phyloP scores from a whole-genome alignment of 2,329 filamentous ascomycete species.

The Neonectria punicea region DNA sequence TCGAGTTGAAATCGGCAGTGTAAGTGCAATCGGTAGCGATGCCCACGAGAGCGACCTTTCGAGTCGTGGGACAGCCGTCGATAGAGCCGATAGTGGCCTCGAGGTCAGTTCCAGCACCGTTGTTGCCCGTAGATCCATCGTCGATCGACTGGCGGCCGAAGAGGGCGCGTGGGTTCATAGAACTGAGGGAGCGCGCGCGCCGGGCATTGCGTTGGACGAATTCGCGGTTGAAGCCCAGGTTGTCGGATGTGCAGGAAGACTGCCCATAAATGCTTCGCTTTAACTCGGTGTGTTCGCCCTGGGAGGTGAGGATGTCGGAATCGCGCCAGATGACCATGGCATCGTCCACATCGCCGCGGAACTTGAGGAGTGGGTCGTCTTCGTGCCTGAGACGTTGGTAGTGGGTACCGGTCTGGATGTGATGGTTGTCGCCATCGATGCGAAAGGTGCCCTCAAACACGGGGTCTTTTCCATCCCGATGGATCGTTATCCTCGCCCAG shows the following conservation, averaged over 20 bases:
- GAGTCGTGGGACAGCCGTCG: conserved; percentile 86
- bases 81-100: conserved; percentile 81
- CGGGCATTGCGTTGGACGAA: conserved; percentile 71
- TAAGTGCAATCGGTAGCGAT: conserved; percentile 95
- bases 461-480: conserved; percentile 79
- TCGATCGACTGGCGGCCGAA: conserved; percentile 81
- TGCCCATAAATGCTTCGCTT: conserved; percentile 63
- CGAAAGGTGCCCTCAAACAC: conserved; percentile 92
- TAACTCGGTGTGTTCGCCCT: conserved; percentile 66
- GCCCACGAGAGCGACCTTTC: conserved; percentile 90
- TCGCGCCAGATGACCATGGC: conserved; percentile 94
- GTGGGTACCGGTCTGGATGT: conserved; percentile 79
- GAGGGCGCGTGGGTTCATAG: conserved; percentile 71
- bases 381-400: conserved; percentile 78
- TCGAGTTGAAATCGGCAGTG: conserved; percentile 74
- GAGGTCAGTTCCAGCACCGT: conserved; percentile 79
- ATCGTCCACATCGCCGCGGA: conserved; percentile 65
- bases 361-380: conserved; percentile 74
- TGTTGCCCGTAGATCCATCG: conserved; percentile 71
- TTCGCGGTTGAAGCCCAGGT: conserved; percentile 81
- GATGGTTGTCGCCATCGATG: conserved; percentile 83
- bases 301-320: conserved; percentile 74
- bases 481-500: conserved; percentile 85
- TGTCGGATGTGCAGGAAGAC: conserved; percentile 77
- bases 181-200: conserved; percentile 64